Base-by-base conservation (phyloP, 495 filamentous ascomycete genomes). In the Ascodesmis nigricans region DNA sequence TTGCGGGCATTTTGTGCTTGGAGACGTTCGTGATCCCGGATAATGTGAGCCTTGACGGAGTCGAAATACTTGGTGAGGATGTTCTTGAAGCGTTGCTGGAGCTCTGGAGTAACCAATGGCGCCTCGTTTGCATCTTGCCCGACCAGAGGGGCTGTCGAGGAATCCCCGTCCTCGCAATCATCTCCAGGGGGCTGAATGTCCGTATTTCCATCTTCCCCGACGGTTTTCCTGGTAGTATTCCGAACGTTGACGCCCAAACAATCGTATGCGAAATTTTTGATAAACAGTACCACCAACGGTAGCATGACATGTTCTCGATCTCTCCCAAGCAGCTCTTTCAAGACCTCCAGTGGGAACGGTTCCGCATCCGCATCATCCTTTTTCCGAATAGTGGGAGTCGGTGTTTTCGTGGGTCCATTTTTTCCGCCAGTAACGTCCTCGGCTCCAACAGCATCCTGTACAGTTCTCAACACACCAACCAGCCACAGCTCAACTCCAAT, bases 401-500 rank as follows among this genome's bases (percentile, higher is more conserved):
- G 62, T 21, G 62, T 44, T 40, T 74, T 73, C 0, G 58, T 55
- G 11, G 30, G 68, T 56, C 19, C 57, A 47, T 11, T 42, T 43
- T 75, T 75, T 5, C 64, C 68, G 25, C 69, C 63, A 30, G 71
- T 66, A 16, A 70, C 62, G 52, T 93, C 84, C 40, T 97, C 84
- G 13, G 82, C 79, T 26, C 76, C 66, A 31, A 69, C 67, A 33
- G 80, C 73, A 55, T 99, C 90, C 47, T 95, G 83, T 42, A 95
- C 58, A 25, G 78, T 93, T 43, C 71, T 67, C 32, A 99, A 56
- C 20, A 79, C 74, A 8, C 76, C 79, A 20, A 91, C 79, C 11
- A 99, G 71, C 90, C 90, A 99, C 20, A 99, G 64, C 53, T 99
- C 90, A 7, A 87, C 93, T 22, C 84, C 79, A 1, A 93, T 75